Evolutionary conservation across 2,329 filamentous ascomycete species (phyloP).

Genomic region (Pleomassaria siparia): DNA sequence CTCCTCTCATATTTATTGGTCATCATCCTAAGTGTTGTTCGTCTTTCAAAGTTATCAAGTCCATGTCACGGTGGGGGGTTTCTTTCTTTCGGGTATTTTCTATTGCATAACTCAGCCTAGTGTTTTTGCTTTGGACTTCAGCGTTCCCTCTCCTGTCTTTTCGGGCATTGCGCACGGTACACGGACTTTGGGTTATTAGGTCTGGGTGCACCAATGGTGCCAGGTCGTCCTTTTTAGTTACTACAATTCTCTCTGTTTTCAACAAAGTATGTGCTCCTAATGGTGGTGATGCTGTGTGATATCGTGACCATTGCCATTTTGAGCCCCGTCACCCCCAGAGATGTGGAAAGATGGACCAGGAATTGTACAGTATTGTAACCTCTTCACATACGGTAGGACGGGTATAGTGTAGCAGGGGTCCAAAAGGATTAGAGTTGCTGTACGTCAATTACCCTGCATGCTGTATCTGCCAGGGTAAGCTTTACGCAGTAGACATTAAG

Average conservation of each 20-base stretch:
- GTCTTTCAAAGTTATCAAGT: not conserved
- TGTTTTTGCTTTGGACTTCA: conserved; percentile 1
- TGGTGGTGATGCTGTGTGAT: no score
- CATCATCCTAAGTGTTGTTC: not conserved
- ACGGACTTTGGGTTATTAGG: not conserved
- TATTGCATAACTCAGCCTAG: not conserved
- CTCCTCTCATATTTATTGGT: conserved; percentile 1
- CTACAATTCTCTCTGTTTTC: not conserved
- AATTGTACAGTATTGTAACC: no score
- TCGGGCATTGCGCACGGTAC: not conserved
- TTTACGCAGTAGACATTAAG: no score
- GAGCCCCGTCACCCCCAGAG: no score
- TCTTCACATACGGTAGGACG: no score
- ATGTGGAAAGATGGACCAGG: no score
- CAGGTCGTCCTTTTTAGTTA: not conserved
- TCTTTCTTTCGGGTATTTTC: not conserved
- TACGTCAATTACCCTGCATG: no score
- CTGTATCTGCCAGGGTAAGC: no score
- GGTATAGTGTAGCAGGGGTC: no score
- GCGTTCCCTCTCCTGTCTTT: not conserved
- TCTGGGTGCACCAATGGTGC: conserved; percentile 1
- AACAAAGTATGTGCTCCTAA: not conserved
- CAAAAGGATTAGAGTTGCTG: no score
- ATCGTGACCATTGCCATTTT: not conserved
- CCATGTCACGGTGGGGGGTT: conserved; percentile 1